Base-by-base conservation (phyloP, 108 stramenopile genomes). In the Pseudonitzschia multiseries region DNA sequence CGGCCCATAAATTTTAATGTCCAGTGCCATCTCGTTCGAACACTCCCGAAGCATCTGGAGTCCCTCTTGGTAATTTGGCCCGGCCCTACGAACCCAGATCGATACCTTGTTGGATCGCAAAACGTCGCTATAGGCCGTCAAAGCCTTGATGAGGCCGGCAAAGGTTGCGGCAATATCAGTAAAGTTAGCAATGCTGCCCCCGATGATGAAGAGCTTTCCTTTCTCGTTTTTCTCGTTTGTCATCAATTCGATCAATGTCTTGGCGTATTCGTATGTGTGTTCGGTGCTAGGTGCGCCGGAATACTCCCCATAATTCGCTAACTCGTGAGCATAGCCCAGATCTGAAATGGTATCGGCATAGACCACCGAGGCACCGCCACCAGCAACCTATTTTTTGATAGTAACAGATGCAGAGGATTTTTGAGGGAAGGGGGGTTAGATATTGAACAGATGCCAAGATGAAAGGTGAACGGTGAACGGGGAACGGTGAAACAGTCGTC, bases 261-360 rank as follows among this genome's bases (percentile, higher is more conserved):
- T 86, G 33, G 96, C 96, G 75, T 96, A 96, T 65, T 96, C 91
- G 77, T 76, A 95, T 8, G 96, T 96, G 62, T 92, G 89, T 72
- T 93, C 89, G 36, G 90, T 89, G 27, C 79, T 87, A 14, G 96
- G 96, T 9, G 96, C 96, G 1, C 96, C 96, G 32, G 86, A 88
- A 74, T 96, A 96, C 79, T 96, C 96, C 36, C 96, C 96, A 69
- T 96, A 96, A 79, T 96, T 96, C 8, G 96, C 96, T 32, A 96
- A n/a, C 50, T 96, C 96, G 41, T 91, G 73, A 0, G 81, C 83
- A 57, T 57, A 89, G 24, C 93, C 96, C 51, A 92, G 79, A 71
- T 96, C 96, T 22, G 90, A 90, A 71, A 96, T 95, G n/a, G 96
- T 95, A 75, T 96, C 96, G 6, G 96, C 94, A 75, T 96, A 96